Conservation (phyloP, 2,329 filamentous ascomycete genomes). For the Coniella vitis region DNA sequence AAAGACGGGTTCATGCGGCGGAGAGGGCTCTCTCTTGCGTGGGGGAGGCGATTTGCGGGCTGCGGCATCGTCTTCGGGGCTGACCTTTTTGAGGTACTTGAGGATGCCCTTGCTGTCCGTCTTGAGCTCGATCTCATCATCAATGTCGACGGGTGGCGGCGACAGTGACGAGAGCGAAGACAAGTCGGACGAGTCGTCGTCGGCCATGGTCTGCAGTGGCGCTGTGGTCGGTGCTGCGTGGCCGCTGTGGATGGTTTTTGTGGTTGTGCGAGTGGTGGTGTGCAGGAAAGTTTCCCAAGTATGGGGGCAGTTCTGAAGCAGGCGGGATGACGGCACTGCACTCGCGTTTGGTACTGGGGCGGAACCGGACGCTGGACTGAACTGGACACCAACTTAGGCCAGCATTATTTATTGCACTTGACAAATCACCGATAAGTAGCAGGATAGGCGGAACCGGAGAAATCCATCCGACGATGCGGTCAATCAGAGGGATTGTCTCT, state of each 20-base stretch:
- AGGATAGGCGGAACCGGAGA: neutral
- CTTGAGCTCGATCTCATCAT: constrained; percentile 42
- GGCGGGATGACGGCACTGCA: constrained; percentile 6
- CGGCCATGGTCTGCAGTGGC: constrained; percentile 40
- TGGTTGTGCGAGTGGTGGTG: constrained; percentile 18
- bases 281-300: constrained; percentile 18
- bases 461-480: neutral
- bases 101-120: constrained; percentile 50
- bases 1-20: constrained; percentile 81
- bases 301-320: constrained; percentile 8
- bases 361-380: neutral
- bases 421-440: constrained; percentile 1
- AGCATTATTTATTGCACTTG: neutral
- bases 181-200: constrained; percentile 57
- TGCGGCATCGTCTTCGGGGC: constrained; percentile 29
- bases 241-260: constrained; percentile 8
- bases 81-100: constrained; percentile 54
- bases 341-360: neutral
- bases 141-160: constrained; percentile 45
- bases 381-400: too few species aligned
- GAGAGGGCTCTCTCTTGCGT: constrained; percentile 77
- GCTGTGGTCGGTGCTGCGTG: constrained; percentile 4
- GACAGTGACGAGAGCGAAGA: constrained; percentile 45
- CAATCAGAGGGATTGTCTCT: neutral
- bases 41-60: constrained; percentile 55